Percentiles rank a stretch among this genome's conserved stretches.
Evolutionary conservation across 192 early-diverging fungal species (phyloP).

Genomic region (Coemansia reversa): DNA sequence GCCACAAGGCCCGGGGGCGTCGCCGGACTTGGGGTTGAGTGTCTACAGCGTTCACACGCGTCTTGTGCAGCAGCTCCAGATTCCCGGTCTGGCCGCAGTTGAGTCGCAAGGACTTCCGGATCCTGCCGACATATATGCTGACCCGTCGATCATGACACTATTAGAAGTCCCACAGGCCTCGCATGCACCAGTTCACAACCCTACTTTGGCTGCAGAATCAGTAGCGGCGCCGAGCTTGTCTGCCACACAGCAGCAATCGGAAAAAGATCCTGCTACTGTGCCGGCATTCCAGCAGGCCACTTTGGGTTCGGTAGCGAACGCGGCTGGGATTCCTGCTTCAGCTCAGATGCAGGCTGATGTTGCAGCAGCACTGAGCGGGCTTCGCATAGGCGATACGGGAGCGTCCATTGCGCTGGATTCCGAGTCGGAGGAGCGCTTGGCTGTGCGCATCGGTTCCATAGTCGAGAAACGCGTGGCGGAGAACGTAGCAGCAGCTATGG

Average conservation of each 20-base stretch:
- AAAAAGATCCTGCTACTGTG: background rate
- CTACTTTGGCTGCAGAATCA: background rate
- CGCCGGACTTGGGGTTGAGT: conserved; percentile 19
- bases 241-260: background rate
- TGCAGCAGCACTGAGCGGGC: conserved; percentile 14
- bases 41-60: conserved; percentile 48
- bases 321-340: background rate
- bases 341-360: conserved; percentile 30
- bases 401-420: conserved; percentile 13
- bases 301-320: background rate
- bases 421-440: conserved; percentile 32
- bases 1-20: conserved; percentile 3
- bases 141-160: background rate
- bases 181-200: background rate
- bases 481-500: conserved; percentile 35
- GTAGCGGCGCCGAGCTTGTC: background rate
- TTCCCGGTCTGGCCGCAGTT: conserved; percentile 14
- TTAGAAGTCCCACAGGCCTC: background rate
- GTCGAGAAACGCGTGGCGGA: conserved; percentile 32
- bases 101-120: conserved; percentile 25
- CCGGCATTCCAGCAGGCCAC: background rate
- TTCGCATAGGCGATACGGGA: conserved; percentile 2
- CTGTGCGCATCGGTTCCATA: conserved; percentile 25
- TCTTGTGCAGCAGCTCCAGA: conserved; percentile 48
- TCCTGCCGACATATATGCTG: conserved; percentile 28